Conservation (phyloP, 2,329 filamentous ascomycete species). For the Xenoacremonium recifei region DNA sequence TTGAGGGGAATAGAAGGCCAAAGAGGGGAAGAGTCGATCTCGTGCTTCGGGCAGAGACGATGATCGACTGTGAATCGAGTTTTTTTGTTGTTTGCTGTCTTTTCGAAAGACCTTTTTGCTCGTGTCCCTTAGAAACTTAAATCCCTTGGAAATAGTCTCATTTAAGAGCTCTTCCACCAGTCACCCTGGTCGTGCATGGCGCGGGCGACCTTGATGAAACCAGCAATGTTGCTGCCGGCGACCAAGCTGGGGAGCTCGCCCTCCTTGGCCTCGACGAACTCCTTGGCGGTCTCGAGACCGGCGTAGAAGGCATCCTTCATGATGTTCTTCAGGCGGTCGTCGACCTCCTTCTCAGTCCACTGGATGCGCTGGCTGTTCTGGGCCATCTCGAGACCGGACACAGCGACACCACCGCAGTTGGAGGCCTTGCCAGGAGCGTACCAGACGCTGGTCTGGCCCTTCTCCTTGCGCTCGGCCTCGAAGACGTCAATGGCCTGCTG, state of each 20-base stretch:
- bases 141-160: too few species aligned
- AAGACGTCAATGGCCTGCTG: slow-evolving; percentile 93
- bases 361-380: slow-evolving; percentile 88
- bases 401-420: slow-evolving; percentile 96
- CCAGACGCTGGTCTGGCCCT: slow-evolving; percentile 75
- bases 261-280: slow-evolving; percentile 77
- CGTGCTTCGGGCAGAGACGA: too few species aligned
- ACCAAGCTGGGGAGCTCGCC: slow-evolving; percentile 88
- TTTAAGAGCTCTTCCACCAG: slow-evolving; percentile 60
- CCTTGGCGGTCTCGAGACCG: slow-evolving; percentile 83
- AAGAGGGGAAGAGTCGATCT: too few species aligned
- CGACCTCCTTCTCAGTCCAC: slow-evolving; percentile 90
- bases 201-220: slow-evolving; percentile 91
- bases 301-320: slow-evolving; percentile 94
- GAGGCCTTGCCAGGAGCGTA: slow-evolving; percentile 96
- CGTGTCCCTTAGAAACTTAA: too few species aligned
- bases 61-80: too few species aligned
- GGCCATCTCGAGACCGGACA: slow-evolving; percentile 97
- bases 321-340: slow-evolving; percentile 85
- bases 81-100: slow-evolving; percentile 19
- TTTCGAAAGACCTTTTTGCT: too few species aligned
- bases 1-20: too few species aligned
- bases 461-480: slow-evolving; percentile 71
- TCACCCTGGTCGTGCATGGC: slow-evolving; percentile 98
- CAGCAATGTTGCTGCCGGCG: slow-evolving; percentile 94